Base-by-base conservation (phyloP, 331 rosid species). In the Saraca asoca region DNA sequence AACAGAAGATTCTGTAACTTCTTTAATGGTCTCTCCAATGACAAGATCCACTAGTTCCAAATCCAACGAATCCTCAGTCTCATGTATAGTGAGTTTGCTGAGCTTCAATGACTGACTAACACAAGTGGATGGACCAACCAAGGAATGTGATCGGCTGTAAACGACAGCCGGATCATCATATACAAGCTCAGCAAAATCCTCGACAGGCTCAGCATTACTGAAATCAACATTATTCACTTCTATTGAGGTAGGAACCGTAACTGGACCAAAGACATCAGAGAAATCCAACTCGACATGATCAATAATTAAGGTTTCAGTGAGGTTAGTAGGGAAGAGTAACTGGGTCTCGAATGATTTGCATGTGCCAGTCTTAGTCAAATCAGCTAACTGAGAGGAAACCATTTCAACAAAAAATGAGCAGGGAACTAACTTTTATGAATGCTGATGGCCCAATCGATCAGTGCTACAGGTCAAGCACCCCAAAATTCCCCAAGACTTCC, bases 231-330 rank as follows among this genome's bases (percentile, higher is more conserved):
- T 54, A 73, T 57, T 74, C 70, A 73, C 78, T 45, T 91, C 98
- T 15, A 66, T 55, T 2, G 94, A 43, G 16, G 76, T 17, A 51
- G 78, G 83, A 65, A 77, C 73, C 10, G 89, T 62, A 52, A 87
- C 63, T 48, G 98, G 93, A 81, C 98, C 98, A 79, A 92, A 92
- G 35, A 92, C 84, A 39, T 92, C 96, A 37, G 93, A 81, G 76
- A 92, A 92, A 69, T 92, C 98, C n/a, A 92, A 89, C 72, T 92
- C 95, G 56, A 92, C 45, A 5, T 83, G 85, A 77, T 92, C 96
- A 0, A 70, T 57, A 69, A 58, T 78, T 7, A 67, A 64, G 11
- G 49, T 73, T 35, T 88, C 91, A 5, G 76, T 69, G 71, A 78
- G 66, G 44, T 51, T 71, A 43, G 58, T 51, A 14, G 95, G 84